Base-by-base conservation (phyloP, 257 asterid species). In the Nicotiana otophora region DNA sequence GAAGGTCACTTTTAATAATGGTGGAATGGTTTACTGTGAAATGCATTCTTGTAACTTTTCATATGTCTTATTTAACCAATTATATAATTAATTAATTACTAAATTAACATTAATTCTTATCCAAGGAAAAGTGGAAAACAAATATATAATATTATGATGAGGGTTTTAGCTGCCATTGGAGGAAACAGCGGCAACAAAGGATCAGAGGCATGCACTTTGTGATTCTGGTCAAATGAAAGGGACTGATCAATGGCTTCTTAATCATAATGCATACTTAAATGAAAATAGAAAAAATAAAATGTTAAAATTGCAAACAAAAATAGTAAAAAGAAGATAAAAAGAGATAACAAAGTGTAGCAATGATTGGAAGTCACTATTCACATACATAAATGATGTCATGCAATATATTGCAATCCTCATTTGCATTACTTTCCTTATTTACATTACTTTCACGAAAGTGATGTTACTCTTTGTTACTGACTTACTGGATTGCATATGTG, bases 321-420 rank as follows among this genome's bases (percentile, higher is more conserved):
- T 3, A 58, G 10, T 8, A 9, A 0, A 69, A 23, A 7, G 4
- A 26, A 46, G 5, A 34, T 36, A 65, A 61, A 46, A 6, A 36
- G 12, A 65, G 82, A 62, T 33, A n/a, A 39, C 20, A 72, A 72
- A 7, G 79, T 5, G 17, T 72, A 74, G 51, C 48, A 85, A 81
- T 76, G 84, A 86, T 86, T 83, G 64, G 85, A 66, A 83, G 66
- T 57, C 81, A 86, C 88, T 83, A 48, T 86, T 86, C 86, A 86
- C 85, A 53, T 81, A 53, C 78, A 48, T 30, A 75, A 17, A 19
- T 83, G 88, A 86, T 67, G 86, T 83, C 88, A 83, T 42, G 7
- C 23, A 7, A 39, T 39, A 39, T 39, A 39, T 39, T 39, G 46
- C 46, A 42, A 67, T 81, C 81, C 67, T 75, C 65, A 65, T 80